A percentile compares a stretch with the other conserved stretches of the same genome.
Evolutionary conservation across 2,329 filamentous ascomycete genomes (phyloP).

Genomic region (Venturia oleaginea): DNA sequence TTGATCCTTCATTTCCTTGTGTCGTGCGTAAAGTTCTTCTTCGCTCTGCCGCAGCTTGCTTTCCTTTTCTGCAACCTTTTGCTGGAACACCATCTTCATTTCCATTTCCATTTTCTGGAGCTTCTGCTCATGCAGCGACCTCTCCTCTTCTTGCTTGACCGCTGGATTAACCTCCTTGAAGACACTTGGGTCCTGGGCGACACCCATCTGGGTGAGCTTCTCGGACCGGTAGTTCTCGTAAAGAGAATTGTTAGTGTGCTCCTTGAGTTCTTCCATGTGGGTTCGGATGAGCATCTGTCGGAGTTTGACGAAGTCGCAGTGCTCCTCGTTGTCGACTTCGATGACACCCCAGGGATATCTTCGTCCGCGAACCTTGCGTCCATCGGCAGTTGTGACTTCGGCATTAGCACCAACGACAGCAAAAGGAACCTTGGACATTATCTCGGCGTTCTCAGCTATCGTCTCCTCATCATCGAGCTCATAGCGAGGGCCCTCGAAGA

Average conservation of each 20-base stretch:
- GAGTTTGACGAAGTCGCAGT: slow-evolving; percentile 99
- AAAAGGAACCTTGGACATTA: slow-evolving; percentile 99
- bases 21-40: slow-evolving; percentile 94
- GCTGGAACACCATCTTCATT: slow-evolving; percentile 99
- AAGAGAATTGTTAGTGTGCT: slow-evolving; percentile 97
- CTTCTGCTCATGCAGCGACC: slow-evolving; percentile 96
- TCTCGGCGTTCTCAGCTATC: slow-evolving; percentile 99
- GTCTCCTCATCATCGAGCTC: slow-evolving; percentile 99
- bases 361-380: slow-evolving; percentile 90
- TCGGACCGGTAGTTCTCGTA: slow-evolving; percentile 99
- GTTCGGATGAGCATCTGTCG: slow-evolving; percentile 99
- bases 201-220: slow-evolving; percentile 97
- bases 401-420: slow-evolving; percentile 95
- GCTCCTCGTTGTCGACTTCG: slow-evolving; percentile 99
- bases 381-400: slow-evolving; percentile 84
- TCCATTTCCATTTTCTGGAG: slow-evolving; percentile 99
- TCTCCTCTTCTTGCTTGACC: slow-evolving; percentile 99
- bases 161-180: slow-evolving; percentile 99
- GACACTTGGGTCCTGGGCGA: slow-evolving; percentile 94
- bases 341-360: slow-evolving; percentile 97
- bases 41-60: slow-evolving; percentile 99
- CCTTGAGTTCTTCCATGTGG: slow-evolving; percentile 99
- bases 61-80: slow-evolving; percentile 99
- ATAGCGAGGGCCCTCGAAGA: slow-evolving; percentile 97
- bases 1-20: slow-evolving; percentile 99